Base-by-base conservation (phyloP, 345 rosid species). In the Noccaea caerulescens region DNA sequence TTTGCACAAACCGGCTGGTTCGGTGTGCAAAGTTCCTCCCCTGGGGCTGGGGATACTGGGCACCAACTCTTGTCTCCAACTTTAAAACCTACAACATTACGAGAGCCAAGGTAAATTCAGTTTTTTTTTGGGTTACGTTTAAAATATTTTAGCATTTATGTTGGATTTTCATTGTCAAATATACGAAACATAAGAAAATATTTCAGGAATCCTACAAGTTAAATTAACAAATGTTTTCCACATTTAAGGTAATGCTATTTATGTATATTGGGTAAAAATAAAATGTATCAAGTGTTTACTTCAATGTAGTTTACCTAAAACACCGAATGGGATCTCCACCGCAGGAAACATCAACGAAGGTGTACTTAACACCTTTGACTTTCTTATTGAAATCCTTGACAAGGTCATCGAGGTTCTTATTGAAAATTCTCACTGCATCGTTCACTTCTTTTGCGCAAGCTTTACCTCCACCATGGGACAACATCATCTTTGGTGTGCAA, bases 31-130 rank as follows among this genome's bases (percentile, higher is more conserved):
- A 73, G 79, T 43, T 69, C 71, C 10, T 50, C 60, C 4, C 61
- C 73, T 5, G 66, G 58, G 13, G 13, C 73, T 7, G 66, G 53
- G 13, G 13, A 30, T 18, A 50, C 8, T 18, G 66, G 11, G 38
- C 81, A 76, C 63, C 83, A 80, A 36, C 68, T 41, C 47, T 69
- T 62, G 68, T 65, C 20, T 12, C 46, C 34, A 43, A 80, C 67
- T 33, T 50, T 66, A 36, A 77, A 65, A 12, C 83, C 83, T 80
- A 51, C 14, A 2, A 45, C 44, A 72, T 62, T 12, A 32, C 6
- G 34, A 58, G 4, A 16, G 2, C 10, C 1, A 27, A 1, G 27
- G 27, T 37, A 54, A 74, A 30, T 20, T 27, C 14, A 44, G 34
- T 27, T 33, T 39, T 11, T 16, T 13, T 6, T 27, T 13, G 1